phyloP scores from a whole-genome alignment of 306 rosid species.

The Begonia loranthoides region DNA sequence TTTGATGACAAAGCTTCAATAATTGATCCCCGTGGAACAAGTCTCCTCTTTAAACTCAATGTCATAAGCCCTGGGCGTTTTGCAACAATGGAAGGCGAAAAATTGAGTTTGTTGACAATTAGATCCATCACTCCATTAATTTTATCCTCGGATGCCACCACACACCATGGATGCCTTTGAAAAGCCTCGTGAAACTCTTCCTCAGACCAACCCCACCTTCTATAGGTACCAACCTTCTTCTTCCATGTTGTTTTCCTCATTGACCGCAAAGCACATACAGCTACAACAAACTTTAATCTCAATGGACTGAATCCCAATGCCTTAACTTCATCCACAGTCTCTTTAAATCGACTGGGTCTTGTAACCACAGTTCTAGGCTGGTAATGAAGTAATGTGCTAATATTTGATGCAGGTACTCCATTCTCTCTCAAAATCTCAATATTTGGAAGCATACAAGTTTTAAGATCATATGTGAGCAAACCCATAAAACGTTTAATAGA shows the following conservation, averaged over 20 bases:
- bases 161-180: slow-evolving; percentile 19
- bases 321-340: slow-evolving; percentile 14
- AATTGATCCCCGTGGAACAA: slow-evolving; percentile 26
- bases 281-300: slow-evolving; percentile 7
- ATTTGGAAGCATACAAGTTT: slow-evolving; percentile 4
- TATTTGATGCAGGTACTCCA: slow-evolving; percentile 16
- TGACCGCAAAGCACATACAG: slow-evolving; percentile 12
- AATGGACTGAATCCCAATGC: slow-evolving; percentile 24
- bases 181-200: slow-evolving; percentile 21
- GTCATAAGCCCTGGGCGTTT: slow-evolving; percentile 1
- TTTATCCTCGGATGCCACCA: slow-evolving; percentile 20
- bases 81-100: slow-evolving; percentile 9
- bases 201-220: slow-evolving; percentile 44
- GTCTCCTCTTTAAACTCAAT: slow-evolving; percentile 26
- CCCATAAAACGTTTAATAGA: neutral
- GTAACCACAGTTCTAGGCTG: slow-evolving; percentile 7
- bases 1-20: slow-evolving; percentile 10
- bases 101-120: slow-evolving; percentile 22
- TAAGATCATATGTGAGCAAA: neutral
- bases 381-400: slow-evolving; percentile 7
- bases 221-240: slow-evolving; percentile 18
- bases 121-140: slow-evolving; percentile 23
- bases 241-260: slow-evolving; percentile 20
- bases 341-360: neutral
- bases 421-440: slow-evolving; percentile 15